These are phyloP conservation scores for Moricandia arvensis DNA, from an alignment of 345 rosid species.

Conservation along the genomic window DNA sequence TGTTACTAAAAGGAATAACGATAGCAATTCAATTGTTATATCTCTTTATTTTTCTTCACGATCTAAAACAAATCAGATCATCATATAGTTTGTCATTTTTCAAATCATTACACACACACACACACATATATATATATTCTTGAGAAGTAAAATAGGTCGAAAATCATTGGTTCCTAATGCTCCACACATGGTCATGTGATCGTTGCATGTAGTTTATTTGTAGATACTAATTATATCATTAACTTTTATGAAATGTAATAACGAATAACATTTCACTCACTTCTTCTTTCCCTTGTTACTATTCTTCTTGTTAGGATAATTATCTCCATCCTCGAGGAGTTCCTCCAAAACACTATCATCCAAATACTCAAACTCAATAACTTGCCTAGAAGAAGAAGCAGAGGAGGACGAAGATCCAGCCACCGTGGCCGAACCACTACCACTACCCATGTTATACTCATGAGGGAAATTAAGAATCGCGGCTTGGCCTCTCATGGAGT, in stretches of 20 bases:
- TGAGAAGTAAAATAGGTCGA: too few species aligned
- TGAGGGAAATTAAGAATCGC: constrained; percentile 76
- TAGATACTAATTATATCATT: background rate
- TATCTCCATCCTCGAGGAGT: constrained; percentile 67
- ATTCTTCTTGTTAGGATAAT: constrained; percentile 11
- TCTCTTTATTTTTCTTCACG: too few species aligned
- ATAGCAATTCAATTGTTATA: too few species aligned
- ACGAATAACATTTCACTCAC: constrained; percentile 9
- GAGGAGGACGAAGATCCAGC: constrained; percentile 30
- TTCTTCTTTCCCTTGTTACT: constrained; percentile 30
- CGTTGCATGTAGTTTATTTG: background rate
- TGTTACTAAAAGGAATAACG: too few species aligned
- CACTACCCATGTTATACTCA: constrained; percentile 55
- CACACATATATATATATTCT: too few species aligned
- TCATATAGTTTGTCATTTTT: too few species aligned
- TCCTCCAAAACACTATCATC: constrained; percentile 80
- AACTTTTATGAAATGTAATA: background rate
- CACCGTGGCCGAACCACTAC: background rate
- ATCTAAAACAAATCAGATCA: too few species aligned
- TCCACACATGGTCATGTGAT: background rate
- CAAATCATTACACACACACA: too few species aligned
- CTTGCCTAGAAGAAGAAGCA: constrained; percentile 52
- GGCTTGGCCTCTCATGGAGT: constrained; percentile 75
- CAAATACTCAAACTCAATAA: constrained; percentile 72
- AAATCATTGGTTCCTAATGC: background rate